phyloP scores from a whole-genome alignment of 306 rosid genomes.

The Rubus idaeus region DNA sequence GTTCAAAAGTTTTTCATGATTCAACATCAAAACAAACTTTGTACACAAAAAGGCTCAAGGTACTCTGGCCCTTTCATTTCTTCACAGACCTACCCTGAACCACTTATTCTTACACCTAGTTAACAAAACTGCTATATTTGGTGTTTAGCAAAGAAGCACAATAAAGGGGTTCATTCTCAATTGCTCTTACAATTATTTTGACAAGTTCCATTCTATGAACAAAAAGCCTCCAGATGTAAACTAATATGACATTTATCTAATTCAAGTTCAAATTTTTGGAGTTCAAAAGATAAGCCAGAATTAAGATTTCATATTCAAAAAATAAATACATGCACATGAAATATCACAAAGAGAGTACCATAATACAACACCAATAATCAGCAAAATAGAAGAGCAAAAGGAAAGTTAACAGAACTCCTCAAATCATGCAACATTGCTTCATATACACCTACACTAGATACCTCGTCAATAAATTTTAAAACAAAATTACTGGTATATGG shows the following conservation, averaged over 20 bases:
- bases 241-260: background rate
- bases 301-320: background rate
- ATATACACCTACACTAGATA: background rate
- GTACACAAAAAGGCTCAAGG: background rate
- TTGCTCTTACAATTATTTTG: background rate
- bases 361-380: background rate
- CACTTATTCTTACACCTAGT: background rate
- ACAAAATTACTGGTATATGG: background rate
- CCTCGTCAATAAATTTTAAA: background rate
- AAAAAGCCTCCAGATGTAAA: background rate
- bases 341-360: background rate
- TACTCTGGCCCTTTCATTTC: background rate
- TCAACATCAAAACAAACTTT: background rate
- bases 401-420: background rate
- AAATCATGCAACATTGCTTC: background rate
- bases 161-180: background rate
- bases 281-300: background rate
- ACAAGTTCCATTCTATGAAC: background rate
- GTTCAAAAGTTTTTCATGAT: background rate
- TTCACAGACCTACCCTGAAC: background rate
- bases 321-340: background rate
- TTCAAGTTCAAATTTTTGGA: slow-evolving; percentile 14
- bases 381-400: background rate
- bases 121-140: background rate
- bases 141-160: background rate